Evolutionary conservation across 768 basidiomycete genomes (phyloP).

Genomic region (Lyophyllum decastes): DNA sequence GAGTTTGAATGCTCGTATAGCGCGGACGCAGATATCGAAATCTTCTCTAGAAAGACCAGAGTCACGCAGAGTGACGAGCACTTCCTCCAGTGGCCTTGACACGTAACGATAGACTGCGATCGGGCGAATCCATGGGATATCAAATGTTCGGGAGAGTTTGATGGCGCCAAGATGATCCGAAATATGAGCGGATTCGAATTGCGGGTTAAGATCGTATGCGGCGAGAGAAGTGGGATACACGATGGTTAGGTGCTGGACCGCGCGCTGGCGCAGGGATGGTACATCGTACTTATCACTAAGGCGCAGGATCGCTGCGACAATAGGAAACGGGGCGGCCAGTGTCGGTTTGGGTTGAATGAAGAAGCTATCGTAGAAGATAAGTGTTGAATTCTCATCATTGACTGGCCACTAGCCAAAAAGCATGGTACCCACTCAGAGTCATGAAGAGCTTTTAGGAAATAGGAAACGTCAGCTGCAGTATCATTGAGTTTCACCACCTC

Average conservation of each 20-base stretch:
- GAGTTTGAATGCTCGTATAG: background rate
- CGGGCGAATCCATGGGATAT: slow-evolving; percentile 12
- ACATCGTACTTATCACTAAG: slow-evolving; percentile 13
- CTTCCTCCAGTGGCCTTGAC: background rate
- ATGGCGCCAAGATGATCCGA: slow-evolving; percentile 2
- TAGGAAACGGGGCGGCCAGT: background rate
- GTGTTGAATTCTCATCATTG: too few species aligned
- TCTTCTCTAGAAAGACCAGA: background rate
- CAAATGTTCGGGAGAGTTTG: background rate
- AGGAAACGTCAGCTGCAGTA: slow-evolving; percentile 3
- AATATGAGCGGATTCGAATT: background rate
- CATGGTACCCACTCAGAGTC: slow-evolving; percentile 3
- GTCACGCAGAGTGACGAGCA: background rate
- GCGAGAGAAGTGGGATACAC: slow-evolving; percentile 3
- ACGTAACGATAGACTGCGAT: slow-evolving; percentile 10
- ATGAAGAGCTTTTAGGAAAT: slow-evolving; percentile 7
- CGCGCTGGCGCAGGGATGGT: slow-evolving; percentile 4
- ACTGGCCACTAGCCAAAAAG: too few species aligned
- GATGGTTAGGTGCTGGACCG: slow-evolving; percentile 1
- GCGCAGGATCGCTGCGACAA: slow-evolving; percentile 6
- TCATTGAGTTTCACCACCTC: background rate
- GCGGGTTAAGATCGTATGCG: background rate
- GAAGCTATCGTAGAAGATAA: background rate
- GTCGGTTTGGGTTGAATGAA: slow-evolving; percentile 1
- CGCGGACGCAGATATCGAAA: background rate